Percentiles rank a stretch among this genome's conserved stretches.
Conservation (phyloP, 768 basidiomycete genomes). For the Nidularia sp. region DNA sequence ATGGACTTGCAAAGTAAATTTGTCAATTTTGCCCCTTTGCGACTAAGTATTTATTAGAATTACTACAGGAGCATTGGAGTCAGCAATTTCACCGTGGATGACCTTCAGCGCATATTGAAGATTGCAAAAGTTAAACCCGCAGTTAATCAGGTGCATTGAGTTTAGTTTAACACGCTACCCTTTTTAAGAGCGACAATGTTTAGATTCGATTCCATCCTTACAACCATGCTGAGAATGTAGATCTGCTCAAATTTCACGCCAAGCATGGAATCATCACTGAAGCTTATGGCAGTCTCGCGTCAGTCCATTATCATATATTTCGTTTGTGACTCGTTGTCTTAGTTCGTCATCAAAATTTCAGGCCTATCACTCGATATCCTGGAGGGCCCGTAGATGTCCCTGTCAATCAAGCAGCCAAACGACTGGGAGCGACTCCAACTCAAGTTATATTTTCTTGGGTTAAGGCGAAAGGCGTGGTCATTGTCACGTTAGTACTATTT, state of each 20-base stretch:
- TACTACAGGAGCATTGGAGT: constrained; percentile 63
- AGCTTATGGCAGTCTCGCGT: constrained; percentile 70
- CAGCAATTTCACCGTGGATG: constrained; percentile 55
- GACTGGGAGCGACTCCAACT: constrained; percentile 48
- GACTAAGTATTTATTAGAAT: constrained; percentile 6
- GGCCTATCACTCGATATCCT: constrained; percentile 55
- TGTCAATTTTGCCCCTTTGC: background rate
- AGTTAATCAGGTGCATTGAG: constrained; percentile 59
- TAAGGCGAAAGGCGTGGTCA: constrained; percentile 57
- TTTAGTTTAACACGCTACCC: background rate
- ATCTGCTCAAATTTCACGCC: constrained; percentile 54
- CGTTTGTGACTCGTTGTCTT: constrained; percentile 1
- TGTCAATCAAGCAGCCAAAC: constrained; percentile 45
- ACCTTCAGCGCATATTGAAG: constrained; percentile 49
- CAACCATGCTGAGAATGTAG: constrained; percentile 47
- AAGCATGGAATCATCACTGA: constrained; percentile 63
- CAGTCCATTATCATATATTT: background rate
- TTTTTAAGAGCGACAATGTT: background rate
- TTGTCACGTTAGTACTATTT: constrained; percentile 54
- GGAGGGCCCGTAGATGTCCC: constrained; percentile 64
- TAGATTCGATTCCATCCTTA: constrained; percentile 74
- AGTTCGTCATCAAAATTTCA: constrained; percentile 12
- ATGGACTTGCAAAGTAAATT: constrained; percentile 36
- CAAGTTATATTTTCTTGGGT: constrained; percentile 74
- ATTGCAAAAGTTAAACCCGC: constrained; percentile 54